Base-by-base conservation (phyloP, 2,329 filamentous ascomycete species). In the Esteya vermicola region DNA sequence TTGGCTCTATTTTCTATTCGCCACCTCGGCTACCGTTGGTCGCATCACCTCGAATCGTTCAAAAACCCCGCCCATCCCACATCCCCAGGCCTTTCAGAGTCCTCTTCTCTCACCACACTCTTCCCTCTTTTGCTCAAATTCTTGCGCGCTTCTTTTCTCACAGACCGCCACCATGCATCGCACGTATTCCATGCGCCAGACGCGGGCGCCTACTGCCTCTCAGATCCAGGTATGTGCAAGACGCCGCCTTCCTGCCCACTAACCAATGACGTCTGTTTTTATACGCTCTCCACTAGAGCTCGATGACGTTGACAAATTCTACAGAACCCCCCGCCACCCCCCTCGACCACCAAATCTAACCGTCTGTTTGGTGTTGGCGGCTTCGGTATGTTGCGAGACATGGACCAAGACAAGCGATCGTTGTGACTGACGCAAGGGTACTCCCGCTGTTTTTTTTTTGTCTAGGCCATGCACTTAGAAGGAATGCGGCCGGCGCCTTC, bases 171-270 rank as follows among this genome's bases (percentile, higher is more conserved):
- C 46, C 42, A 98, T 98, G 89, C 91, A 98, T 75, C 86, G 89
- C 62, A 95, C 91, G 50, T 98, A 96, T 63, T 94, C 86, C 54
- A 93, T 95, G 91, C 88, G 91, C 80, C 83, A 93, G 65, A 81
- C 84, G 63, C 81, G 91, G 72, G 85, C 85, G 63, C 91, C 91
- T 36, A 98, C 91, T 50, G 91, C 91, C 56, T 93, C 86, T 56
- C 72, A 76, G 56, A 66, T 77, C 34, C 71, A 76, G 60, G 72
- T 75, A 55, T 6, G 22, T 31, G 14, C 9, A 4, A 12, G 5
- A 13, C 9, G 3, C 22, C 6, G 27, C 28, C 6, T 6, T 9
- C 12, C 18, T 30, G 16, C 4, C 19, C 14, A 23, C 9, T 9
- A 28, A 28, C 26, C 12, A 28, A 13, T n/a, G n/a, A n/a, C n/a